These are phyloP conservation scores for Herpetomonas samuelpessoai DNA, from an alignment of 208 protist species.

Conservation along the genomic window DNA sequence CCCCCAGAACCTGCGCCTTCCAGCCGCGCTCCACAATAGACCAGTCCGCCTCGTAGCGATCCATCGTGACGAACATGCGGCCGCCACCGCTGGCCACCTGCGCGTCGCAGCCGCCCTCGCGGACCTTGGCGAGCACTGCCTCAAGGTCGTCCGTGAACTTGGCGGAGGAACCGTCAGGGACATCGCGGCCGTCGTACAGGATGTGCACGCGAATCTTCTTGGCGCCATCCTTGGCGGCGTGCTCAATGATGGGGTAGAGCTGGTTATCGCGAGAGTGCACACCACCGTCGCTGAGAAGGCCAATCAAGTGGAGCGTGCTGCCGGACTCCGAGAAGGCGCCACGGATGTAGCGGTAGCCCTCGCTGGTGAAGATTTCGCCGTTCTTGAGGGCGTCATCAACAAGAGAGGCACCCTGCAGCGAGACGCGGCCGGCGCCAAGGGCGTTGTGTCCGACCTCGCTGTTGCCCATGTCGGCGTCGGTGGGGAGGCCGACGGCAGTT, in stretches of 20 bases:
- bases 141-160: constrained; percentile 92
- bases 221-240: constrained; percentile 74
- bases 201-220: constrained; percentile 91
- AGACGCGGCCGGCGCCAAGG: constrained; percentile 91
- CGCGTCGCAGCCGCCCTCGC: constrained; percentile 75
- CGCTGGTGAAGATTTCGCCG: constrained; percentile 85
- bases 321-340: constrained; percentile 68
- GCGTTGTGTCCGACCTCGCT: constrained; percentile 96
- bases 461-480: constrained; percentile 96
- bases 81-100: constrained; percentile 92
- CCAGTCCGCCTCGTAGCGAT: constrained; percentile 96
- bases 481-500: constrained; percentile 91
- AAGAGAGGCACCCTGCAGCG: constrained; percentile 93
- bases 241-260: constrained; percentile 86
- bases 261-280: constrained; percentile 94
- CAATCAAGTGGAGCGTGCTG: constrained; percentile 92
- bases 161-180: constrained; percentile 90
- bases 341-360: constrained; percentile 89
- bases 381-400: constrained; percentile 89
- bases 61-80: constrained; percentile 96
- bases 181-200: constrained; percentile 94
- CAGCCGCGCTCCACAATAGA: constrained; percentile 94
- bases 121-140: constrained; percentile 73
- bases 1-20: constrained; percentile 90
- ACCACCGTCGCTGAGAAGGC: constrained; percentile 93